phyloP scores from a whole-genome alignment of 2,329 filamentous ascomycete species.

The Phyllosticta capitalensis region DNA sequence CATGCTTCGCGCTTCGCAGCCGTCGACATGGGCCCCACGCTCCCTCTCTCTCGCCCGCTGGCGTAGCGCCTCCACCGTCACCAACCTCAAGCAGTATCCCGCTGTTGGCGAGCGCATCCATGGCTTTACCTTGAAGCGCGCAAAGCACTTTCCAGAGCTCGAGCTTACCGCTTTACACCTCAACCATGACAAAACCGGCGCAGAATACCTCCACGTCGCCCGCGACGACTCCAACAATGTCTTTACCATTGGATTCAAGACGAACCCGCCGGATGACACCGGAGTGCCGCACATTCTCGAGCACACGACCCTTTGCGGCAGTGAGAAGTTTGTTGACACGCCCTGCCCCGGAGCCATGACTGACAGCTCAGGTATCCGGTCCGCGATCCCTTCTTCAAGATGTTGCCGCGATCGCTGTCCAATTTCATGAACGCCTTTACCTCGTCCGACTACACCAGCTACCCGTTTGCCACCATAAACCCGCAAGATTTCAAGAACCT shows the following conservation, averaged over 20 bases:
- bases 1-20: slow-evolving; percentile 16
- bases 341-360: background rate
- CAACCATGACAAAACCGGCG: slow-evolving; percentile 88
- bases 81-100: slow-evolving; percentile 66
- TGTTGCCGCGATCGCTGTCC: slow-evolving; percentile 94
- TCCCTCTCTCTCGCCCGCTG: slow-evolving; percentile 12
- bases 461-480: slow-evolving; percentile 96
- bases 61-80: slow-evolving; percentile 53
- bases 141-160: slow-evolving; percentile 88
- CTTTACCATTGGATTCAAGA: slow-evolving; percentile 98
- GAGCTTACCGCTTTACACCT: slow-evolving; percentile 86
- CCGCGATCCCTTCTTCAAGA: slow-evolving; percentile 98
- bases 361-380: slow-evolving; percentile 66
- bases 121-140: slow-evolving; percentile 82
- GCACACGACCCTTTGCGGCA: slow-evolving; percentile 93
- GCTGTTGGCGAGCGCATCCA: slow-evolving; percentile 77
- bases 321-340: slow-evolving; percentile 59
- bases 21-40: slow-evolving; percentile 10
- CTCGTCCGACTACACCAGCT: slow-evolving; percentile 90
- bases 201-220: slow-evolving; percentile 91
- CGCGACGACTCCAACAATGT: slow-evolving; percentile 98
- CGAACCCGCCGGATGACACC: slow-evolving; percentile 92
- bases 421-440: slow-evolving; percentile 99
- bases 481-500: slow-evolving; percentile 90
- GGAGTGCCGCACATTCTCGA: slow-evolving; percentile 95